Conservation (phyloP, 345 rosid genomes). For the Arabidopsis suecica region DNA sequence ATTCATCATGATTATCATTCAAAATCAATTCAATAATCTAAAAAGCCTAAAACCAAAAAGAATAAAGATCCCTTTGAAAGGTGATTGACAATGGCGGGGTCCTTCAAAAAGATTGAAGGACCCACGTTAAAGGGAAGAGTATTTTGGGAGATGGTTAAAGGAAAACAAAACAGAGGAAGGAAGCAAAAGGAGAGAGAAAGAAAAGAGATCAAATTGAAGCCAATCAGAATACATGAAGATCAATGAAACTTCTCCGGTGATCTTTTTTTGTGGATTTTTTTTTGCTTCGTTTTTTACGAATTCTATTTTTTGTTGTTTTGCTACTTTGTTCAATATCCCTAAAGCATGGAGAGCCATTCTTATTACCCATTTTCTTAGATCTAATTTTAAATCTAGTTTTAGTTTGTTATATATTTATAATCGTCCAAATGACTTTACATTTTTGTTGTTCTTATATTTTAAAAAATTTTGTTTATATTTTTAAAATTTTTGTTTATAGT, state of each 20-base stretch:
- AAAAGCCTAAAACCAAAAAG: not conserved
- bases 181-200: slow-evolving; percentile 1
- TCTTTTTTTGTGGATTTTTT: not conserved
- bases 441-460: too few relatives aligned
- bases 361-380: slow-evolving; percentile 20
- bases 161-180: slow-evolving; percentile 31
- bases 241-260: slow-evolving; percentile 34
- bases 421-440: not conserved
- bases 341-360: slow-evolving; percentile 48
- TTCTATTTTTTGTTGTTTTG: slow-evolving; percentile 33
- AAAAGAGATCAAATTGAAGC: not conserved
- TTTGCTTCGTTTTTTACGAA: slow-evolving; percentile 1
- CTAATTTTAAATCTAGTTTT: slow-evolving; percentile 41
- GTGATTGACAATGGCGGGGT: slow-evolving; percentile 47
- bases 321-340: slow-evolving; percentile 31
- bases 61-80: not conserved
- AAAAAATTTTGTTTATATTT: too few relatives aligned
- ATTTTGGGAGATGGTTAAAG: slow-evolving; percentile 29
- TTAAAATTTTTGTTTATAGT: too few relatives aligned
- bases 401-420: not conserved
- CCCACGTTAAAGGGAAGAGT: slow-evolving; percentile 47
- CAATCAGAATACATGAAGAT: slow-evolving; percentile 38
- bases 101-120: slow-evolving; percentile 61
- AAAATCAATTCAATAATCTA: slow-evolving; percentile 6
- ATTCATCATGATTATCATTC: slow-evolving; percentile 49